Conservation (phyloP, 805 yeast species). For the Metschnikowia drakensbergensis region DNA sequence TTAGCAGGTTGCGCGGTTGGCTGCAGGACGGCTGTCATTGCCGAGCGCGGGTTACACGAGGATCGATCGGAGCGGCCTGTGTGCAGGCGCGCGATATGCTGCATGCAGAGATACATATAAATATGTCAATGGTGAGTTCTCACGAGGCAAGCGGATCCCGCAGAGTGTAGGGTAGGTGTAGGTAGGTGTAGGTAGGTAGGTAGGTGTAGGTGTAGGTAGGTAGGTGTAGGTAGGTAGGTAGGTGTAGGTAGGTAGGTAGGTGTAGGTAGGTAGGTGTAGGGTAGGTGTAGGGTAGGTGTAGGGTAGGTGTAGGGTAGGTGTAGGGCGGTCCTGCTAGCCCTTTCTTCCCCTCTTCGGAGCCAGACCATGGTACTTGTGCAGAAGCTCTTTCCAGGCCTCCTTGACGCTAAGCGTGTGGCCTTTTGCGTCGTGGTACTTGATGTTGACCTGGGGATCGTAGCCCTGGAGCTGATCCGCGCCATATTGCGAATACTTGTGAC, state of each 20-base stretch:
- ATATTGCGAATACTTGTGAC: slow-evolving; percentile 10
- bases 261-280: too few species aligned
- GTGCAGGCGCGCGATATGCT: not conserved
- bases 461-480: slow-evolving; percentile 17
- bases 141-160: too few species aligned
- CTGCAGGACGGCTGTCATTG: not conserved
- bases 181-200: too few species aligned
- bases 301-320: too few species aligned
- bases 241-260: too few species aligned
- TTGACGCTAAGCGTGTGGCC: slow-evolving; percentile 60
- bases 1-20: not conserved
- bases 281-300: too few species aligned
- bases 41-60: not conserved
- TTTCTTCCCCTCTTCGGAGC: slow-evolving; percentile 17
- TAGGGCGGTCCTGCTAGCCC: too few species aligned
- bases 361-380: slow-evolving; percentile 75
- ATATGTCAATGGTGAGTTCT: too few species aligned
- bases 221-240: too few species aligned
- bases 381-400: slow-evolving; percentile 72
- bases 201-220: too few species aligned
- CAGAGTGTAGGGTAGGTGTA: too few species aligned
- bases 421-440: slow-evolving; percentile 59
- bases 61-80: not conserved
- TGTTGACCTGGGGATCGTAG: slow-evolving; percentile 47
- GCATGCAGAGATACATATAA: not conserved